Evolutionary conservation across 1,284 basidiomycete genomes (phyloP), one percentile per base, ranked within the genome.

Genomic region (Leucoagaricus sp.): DNA sequence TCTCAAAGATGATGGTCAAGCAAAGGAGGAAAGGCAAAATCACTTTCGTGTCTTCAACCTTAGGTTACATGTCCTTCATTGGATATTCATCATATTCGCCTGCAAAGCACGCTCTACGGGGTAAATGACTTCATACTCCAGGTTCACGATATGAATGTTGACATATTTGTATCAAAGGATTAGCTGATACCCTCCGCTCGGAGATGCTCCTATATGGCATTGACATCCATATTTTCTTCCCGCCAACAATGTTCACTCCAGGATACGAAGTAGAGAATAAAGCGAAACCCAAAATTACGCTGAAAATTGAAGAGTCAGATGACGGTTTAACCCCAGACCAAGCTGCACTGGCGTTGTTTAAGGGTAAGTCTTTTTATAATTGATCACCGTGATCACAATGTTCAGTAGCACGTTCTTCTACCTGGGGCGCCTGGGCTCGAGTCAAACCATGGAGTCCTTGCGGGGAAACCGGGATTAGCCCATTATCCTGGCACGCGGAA

Each of bases 51-150:
- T 88, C 88, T 7, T 95, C 93, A 0, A 82, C 88, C n/a, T 71
- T 96, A 13, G 91, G 89, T 0, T 86, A 90, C 63, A 89, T 94
- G 76, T 83, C 86, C 1, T 80, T 98, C 49, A 76, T 92, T 15
- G 96, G 96, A 0, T 98, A 91, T 65, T 79, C 89, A 3, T 82
- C 88, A 1, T 98, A 99, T 69, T 78, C 91, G 1, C 94, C 96
- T 0, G 91, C 87, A 48, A 98, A 98, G 71, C 89, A 91, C 64
- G 96, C 96, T 9, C 72, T 98, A 13, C 79, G 94, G 74, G 95
- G 94, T 92, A 64, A 48, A 67, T 50, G 64, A 65, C 13, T 47
- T 51, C 25, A 34, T 12, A 42, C 19, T 53, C 21, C 12, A 33
- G 31, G 26, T 40, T 49, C 19, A 15, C 6, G 4, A 17, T 9